Conservation (phyloP, 108 stramenopile species). For the Cylindrotheca fusiformis region DNA sequence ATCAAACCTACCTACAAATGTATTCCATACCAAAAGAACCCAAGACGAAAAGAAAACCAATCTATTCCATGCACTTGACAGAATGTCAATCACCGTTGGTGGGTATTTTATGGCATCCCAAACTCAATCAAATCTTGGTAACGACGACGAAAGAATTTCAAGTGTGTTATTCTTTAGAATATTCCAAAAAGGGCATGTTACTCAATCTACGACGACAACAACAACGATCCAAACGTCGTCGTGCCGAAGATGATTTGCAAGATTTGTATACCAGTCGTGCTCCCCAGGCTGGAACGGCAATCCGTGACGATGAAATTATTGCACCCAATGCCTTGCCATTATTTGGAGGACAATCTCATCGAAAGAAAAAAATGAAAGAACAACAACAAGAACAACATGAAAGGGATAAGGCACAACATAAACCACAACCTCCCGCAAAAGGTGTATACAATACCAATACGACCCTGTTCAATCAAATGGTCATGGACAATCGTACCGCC, state of each 20-base stretch:
- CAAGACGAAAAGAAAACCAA: constrained; percentile 12
- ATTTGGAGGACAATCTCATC: constrained; percentile 42
- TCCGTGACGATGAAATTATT: constrained; percentile 54
- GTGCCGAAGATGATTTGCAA: constrained; percentile 62
- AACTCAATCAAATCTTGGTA: constrained; percentile 83
- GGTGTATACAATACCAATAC: constrained; percentile 62
- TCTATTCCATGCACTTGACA: constrained; percentile 4
- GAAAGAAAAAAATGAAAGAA: constrained; percentile 45
- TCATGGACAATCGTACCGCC: constrained; percentile 44
- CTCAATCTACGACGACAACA: constrained; percentile 22
- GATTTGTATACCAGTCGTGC: constrained; percentile 66
- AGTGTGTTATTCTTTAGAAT: constrained; percentile 56
- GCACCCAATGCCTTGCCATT: constrained; percentile 72
- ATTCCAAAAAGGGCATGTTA: constrained; percentile 71
- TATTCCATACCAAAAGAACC: constrained; percentile 15
- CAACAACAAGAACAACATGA: constrained; percentile 55
- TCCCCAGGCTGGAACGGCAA: constrained; percentile 59
- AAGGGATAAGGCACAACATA: constrained; percentile 47
- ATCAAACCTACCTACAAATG: constrained; percentile 24
- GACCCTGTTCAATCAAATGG: constrained; percentile 60
- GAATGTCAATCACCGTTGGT: constrained; percentile 40
- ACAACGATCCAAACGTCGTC: constrained; percentile 31
- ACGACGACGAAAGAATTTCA: constrained; percentile 56
- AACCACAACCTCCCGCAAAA: constrained; percentile 71
- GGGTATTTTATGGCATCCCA: constrained; percentile 70